Evolutionary conservation across 2,329 filamentous ascomycete genomes (phyloP).

Genomic region (Pyrenochaeta sp.): DNA sequence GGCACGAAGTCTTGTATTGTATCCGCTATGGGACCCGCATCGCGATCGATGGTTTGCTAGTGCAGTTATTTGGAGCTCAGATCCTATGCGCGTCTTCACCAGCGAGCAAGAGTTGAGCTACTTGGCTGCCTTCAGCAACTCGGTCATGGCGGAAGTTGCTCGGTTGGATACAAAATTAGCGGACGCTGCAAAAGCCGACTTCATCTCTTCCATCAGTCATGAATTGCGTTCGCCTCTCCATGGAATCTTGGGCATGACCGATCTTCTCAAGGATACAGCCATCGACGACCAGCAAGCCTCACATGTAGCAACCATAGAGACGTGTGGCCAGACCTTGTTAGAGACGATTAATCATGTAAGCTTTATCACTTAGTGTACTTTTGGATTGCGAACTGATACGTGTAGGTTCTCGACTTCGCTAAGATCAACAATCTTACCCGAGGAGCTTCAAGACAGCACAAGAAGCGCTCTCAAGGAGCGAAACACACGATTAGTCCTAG

Average conservation of each 20-base stretch:
- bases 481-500: conserved; percentile 43
- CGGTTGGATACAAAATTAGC: conserved; percentile 49
- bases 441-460: conserved; percentile 39
- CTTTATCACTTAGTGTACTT: neutral
- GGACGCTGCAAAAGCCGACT: conserved; percentile 63
- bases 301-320: conserved; percentile 48
- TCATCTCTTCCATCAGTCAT: conserved; percentile 68
- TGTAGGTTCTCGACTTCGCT: conserved; percentile 51
- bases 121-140: conserved; percentile 50
- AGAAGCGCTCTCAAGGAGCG: conserved; percentile 38
- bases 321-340: conserved; percentile 51
- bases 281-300: conserved; percentile 52
- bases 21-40: conserved; percentile 52
- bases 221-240: conserved; percentile 69
- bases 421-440: conserved; percentile 50
- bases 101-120: conserved; percentile 49
- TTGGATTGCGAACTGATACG: conserved; percentile 13
- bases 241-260: conserved; percentile 61
- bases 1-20: conserved; percentile 49
- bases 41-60: conserved; percentile 51
- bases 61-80: conserved; percentile 49
- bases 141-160: conserved; percentile 51
- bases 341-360: conserved; percentile 54
- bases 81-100: conserved; percentile 49
- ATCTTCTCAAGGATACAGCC: conserved; percentile 43